phyloP scores from a whole-genome alignment of 1,139 yeast genomes.

The Eremothecium cymbalariae region DNA sequence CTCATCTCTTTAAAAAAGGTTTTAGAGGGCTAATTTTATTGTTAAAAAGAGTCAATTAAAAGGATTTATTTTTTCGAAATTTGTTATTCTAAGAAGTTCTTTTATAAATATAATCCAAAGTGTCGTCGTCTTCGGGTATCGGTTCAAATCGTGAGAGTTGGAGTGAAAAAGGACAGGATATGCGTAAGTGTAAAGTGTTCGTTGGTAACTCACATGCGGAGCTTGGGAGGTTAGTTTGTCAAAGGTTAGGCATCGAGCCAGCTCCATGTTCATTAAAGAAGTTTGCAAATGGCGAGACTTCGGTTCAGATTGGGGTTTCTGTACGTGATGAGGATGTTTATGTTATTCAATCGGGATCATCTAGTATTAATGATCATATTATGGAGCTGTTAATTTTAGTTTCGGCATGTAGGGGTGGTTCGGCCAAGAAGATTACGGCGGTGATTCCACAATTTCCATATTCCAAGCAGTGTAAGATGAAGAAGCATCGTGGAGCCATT shows the following conservation, averaged over 20 bases:
- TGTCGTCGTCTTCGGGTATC: constrained; percentile 5
- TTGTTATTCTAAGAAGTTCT: too few relatives aligned
- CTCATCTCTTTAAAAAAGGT: too few relatives aligned
- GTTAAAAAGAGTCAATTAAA: too few relatives aligned
- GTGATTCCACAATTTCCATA: constrained; percentile 97
- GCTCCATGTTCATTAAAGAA: constrained; percentile 84
- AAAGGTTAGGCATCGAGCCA: constrained; percentile 85
- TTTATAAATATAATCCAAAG: too few relatives aligned
- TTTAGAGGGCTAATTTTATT: too few relatives aligned
- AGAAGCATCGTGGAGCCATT: constrained; percentile 96
- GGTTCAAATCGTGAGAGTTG: constrained; percentile 4
- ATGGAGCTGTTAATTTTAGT: constrained; percentile 93
- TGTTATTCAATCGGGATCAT: constrained; percentile 89
- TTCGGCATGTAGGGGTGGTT: constrained; percentile 94
- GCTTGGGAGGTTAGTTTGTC: constrained; percentile 82
- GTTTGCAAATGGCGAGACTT: constrained; percentile 84
- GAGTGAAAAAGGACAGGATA: too few relatives aligned
- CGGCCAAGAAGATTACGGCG: constrained; percentile 94
- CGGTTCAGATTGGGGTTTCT: constrained; percentile 70
- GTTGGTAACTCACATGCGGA: constrained; percentile 97
- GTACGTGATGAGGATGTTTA: constrained; percentile 94
- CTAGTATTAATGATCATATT: constrained; percentile 84
- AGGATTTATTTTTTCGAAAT: too few relatives aligned
- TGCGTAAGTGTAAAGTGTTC: constrained; percentile 96
- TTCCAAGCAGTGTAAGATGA: constrained; percentile 96